phyloP scores from a whole-genome alignment of 495 filamentous ascomycete genomes.

The Neurospora cerealis region DNA sequence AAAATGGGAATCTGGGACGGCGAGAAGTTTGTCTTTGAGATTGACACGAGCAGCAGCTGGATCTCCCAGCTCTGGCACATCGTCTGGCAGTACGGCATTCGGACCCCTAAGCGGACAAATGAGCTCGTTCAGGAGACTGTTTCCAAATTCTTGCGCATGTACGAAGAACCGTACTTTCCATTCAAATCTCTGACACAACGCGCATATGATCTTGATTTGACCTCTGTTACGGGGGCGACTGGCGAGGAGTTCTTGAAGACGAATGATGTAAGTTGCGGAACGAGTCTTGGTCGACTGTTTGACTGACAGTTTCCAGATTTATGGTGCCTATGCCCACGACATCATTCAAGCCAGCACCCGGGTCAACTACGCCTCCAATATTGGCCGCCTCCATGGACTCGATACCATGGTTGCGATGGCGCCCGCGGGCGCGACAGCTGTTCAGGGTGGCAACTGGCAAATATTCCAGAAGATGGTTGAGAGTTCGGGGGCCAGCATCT shows the following conservation, averaged over 20 bases:
- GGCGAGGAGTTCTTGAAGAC: constrained; percentile 58
- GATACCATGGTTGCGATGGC: constrained; percentile 85
- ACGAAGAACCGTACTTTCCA: constrained; percentile 73
- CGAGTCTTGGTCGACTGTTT: background rate
- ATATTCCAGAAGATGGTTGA: constrained; percentile 80
- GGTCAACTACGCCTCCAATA: constrained; percentile 92
- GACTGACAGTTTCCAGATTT: constrained; percentile 37
- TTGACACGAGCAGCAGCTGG: constrained; percentile 37
- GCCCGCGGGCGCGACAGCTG: constrained; percentile 67
- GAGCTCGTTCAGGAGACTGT: constrained; percentile 62
- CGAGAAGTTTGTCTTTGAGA: constrained; percentile 56
- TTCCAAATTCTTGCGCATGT: constrained; percentile 68
- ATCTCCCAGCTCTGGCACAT: constrained; percentile 71
- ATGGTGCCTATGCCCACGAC: constrained; percentile 59
- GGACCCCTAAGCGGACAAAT: constrained; percentile 63
- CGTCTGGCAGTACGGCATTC: constrained; percentile 70
- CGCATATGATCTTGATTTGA: constrained; percentile 54
- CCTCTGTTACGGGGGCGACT: constrained; percentile 52
- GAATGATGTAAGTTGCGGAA: constrained; percentile 41
- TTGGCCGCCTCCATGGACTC: constrained; percentile 74
- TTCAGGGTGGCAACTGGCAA: constrained; percentile 87
- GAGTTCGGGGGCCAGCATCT: constrained; percentile 46
- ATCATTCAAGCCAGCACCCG: constrained; percentile 87
- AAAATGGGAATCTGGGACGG: constrained; percentile 83
- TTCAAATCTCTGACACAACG: constrained; percentile 63